These are phyloP conservation scores for Podospora fimiseda DNA, from an alignment of 495 filamentous ascomycete genomes.

Conservation along the genomic window DNA sequence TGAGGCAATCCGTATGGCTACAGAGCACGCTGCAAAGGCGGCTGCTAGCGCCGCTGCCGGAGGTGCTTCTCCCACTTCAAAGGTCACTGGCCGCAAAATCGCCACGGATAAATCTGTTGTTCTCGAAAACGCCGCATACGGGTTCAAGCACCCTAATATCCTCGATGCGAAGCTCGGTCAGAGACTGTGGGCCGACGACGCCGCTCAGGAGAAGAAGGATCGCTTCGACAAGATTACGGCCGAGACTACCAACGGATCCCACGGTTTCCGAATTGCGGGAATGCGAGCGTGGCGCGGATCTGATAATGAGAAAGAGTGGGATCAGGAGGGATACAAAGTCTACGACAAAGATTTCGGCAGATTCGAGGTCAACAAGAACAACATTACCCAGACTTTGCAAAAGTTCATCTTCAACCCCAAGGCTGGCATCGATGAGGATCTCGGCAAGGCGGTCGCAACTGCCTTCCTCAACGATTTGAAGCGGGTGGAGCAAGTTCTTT, in stretches of 20 bases:
- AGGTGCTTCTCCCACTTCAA: conserved; percentile 24
- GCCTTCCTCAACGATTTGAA: conserved; percentile 62
- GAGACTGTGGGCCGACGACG: conserved; percentile 79
- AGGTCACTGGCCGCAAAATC: conserved; percentile 47
- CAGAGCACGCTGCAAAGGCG: conserved; percentile 22
- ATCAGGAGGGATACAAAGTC: conserved; percentile 53
- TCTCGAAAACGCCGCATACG: conserved; percentile 75
- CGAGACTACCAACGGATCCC: conserved; percentile 70
- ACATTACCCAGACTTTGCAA: conserved; percentile 66
- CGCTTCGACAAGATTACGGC: conserved; percentile 73
- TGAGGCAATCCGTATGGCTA: conserved; percentile 27
- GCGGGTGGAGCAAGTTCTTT: conserved; percentile 57
- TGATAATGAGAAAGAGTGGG: conserved; percentile 38
- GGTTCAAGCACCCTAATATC: conserved; percentile 84
- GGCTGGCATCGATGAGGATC: conserved; percentile 49
- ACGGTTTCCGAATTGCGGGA: conserved; percentile 85
- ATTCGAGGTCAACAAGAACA: conserved; percentile 56
- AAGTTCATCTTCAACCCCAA: conserved; percentile 64
- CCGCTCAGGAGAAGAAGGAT: conserved; percentile 65
- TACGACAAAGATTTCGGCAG: conserved; percentile 90
- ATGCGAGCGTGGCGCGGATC: conserved; percentile 86
- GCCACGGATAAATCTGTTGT: conserved; percentile 74
- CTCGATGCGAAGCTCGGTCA: conserved; percentile 88
- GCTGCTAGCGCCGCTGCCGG: conserved; percentile 20
- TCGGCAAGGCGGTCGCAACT: conserved; percentile 50